Base-by-base conservation (phyloP, 208 protist genomes). In the Leishmania major region DNA sequence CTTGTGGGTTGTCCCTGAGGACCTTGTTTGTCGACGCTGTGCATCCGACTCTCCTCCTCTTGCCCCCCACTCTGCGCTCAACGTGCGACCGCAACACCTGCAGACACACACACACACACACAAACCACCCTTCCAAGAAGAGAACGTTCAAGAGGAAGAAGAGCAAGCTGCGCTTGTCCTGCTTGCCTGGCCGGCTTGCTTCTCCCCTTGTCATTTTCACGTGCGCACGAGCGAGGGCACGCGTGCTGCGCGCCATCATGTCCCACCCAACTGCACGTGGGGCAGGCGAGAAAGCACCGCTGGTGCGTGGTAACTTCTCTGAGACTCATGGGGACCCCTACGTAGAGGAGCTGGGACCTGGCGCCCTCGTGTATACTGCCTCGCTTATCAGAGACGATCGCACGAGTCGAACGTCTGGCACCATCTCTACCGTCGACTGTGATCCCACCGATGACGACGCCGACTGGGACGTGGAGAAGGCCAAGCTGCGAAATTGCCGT, bases 321-420 rank as follows among this genome's bases (percentile, higher is more conserved):
- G 82, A 86, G 75, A 59, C 64, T 43, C 87, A 92, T 77, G 64
- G 77, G 19, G 89, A 92, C 83, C 83, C 87, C 45, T 92, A 92
- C 78, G 73, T 67, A 37, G 73, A 81, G 11, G 82, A 85, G 45
- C 72, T 92, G 22, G 89, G 89, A 53, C 62, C 62, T 22, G 89
- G 89, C 47, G 76, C n/a, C 19, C 89, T 87, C 10, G 37, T 92
- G 35, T 92, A 92, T 81, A 80, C 87, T 49, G 84, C 53, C 2
- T 86, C 81, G 84, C 80, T 69, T n/a, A 81, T 90, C 57, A 75
- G 87, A 37, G 88, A 88, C n/a, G 86, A 90, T 78, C 6, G 66
- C 25, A 77, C 72, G 15, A 88, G 81, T 80, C 62, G 43, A 60
- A 73, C 69, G 28, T 75, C 35, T 8, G 57, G 66, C 77, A 17